Evolutionary conservation across 2,329 filamentous ascomycete species (phyloP).

Genomic region (Daldinia eschscholtzii): DNA sequence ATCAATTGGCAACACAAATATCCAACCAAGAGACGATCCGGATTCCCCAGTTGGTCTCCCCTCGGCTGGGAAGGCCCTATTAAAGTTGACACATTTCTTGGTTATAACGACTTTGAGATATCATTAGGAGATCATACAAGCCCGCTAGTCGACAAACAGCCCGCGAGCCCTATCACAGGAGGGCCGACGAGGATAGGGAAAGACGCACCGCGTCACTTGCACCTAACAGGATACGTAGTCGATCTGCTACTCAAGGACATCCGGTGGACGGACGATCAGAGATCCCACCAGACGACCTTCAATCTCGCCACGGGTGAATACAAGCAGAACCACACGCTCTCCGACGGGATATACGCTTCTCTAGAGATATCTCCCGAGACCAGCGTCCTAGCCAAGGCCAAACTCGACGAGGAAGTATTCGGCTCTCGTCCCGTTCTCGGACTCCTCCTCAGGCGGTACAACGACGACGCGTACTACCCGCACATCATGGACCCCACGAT

Average conservation of each 20-base stretch:
- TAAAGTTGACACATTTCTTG: neutral
- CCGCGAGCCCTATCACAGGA: neutral
- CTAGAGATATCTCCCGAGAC: neutral
- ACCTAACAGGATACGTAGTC: neutral
- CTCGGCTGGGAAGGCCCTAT: constrained; percentile 15
- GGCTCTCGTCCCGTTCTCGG: neutral
- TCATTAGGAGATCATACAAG: neutral
- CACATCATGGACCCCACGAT: neutral
- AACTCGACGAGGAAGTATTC: neutral
- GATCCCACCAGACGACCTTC: neutral
- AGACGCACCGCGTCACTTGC: neutral
- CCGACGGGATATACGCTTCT: neutral
- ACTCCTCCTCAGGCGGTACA: neutral
- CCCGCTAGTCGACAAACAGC: neutral
- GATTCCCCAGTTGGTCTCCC: constrained; percentile 17
- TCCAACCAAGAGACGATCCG: neutral
- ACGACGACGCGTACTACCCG: neutral
- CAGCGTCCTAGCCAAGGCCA: neutral
- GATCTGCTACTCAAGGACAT: neutral
- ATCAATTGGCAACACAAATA: constrained; percentile 9
- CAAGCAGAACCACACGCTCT: neutral
- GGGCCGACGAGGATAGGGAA: neutral
- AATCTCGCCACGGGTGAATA: neutral
- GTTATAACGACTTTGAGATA: neutral
- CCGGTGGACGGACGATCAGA: neutral